Evolutionary conservation across 2,329 filamentous ascomycete genomes (phyloP), one percentile per base, ranked within the genome.

Genomic region (Endocalyx cinctus): DNA sequence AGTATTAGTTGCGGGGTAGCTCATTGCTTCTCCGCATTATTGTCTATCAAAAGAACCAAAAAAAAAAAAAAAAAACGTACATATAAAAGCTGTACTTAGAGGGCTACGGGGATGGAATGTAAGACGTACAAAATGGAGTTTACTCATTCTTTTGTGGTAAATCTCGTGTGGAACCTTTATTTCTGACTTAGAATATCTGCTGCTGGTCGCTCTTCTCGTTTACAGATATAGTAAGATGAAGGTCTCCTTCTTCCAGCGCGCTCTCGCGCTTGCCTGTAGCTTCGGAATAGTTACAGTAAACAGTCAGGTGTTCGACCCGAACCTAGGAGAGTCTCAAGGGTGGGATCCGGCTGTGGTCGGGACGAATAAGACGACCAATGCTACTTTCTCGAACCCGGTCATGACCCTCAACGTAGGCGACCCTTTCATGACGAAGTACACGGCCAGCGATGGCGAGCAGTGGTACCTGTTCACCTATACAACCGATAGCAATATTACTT

Each of bases 391-490:
- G 10, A 65, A 65, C 34, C 62, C 62, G 0, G 59, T 64, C 33
- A 58, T 60, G 48, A 58, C 59, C 6, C 30, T 51, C 11, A 61
- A 62, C 25, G 49, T 60, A 6, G 62, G 60, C 8, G 62, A 65
- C 34, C 62, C 62, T 6, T 64, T 58, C 46, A 62, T 64, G 46
- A 56, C 59, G 2, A 54, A 42, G 20, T 59, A 63, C 31, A 50
- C 43, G n/a, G 39, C 38, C 7, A 25, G 34, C n/a, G 39, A 45
- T 26, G 54, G 54, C 23, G 50, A 57, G n/a, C 51, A 52, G 14
- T 62, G 58, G 54, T 65, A 65, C 35, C 43, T 64, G 25, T 59
- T 64, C 45, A 64, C 62, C 1, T 64, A 62, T 28, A 51, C 55
- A 6, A 63, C 61, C 8, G 59, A 61, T 32, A 42, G 49, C 37